Base-by-base conservation (phyloP, 1,139 yeast genomes). In the Taphrina deformans region DNA sequence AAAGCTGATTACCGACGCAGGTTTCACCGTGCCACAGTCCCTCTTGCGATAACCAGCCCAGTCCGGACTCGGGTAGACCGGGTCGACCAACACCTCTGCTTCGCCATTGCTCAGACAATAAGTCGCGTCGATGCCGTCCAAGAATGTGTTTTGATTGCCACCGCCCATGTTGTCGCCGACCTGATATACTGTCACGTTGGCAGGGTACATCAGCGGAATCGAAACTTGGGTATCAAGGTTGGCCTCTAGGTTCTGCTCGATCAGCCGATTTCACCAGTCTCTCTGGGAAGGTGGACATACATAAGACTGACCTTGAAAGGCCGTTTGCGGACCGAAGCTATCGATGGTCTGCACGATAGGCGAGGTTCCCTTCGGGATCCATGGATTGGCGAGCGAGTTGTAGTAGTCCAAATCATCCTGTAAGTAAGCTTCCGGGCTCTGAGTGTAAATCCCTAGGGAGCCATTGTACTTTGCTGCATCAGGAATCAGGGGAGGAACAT, bases 91-190 rank as follows among this genome's bases (percentile, higher is more conserved):
- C 9, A 35, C 35, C 10, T 44, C 14, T n/a, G n/a, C 35, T 18
- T 12, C 23, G 18, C 35, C 35, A 24, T 52, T 24, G 41, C 41
- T 24, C 29, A 46, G 10, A 31, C 52, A 44, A 23, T 55, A 27
- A 31, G 52, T 31, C 27, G 50, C 27, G 24, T 45, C 61, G 27
- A 55, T 27, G 1, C 53, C 53, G n/a, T 48, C 53, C 53, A 48
- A 23, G 26, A 48, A 48, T 7, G 53, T 48, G 16, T 48, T 48
- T 10, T 12, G n/a, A 3, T 16, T 14, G 21, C 18, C 35, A 23
- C 50, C 41, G 26, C 31, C 27, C 9, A 41, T 46, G 24, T 55
- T 45, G 29, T 55, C 61, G 31, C 44, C 62, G 21, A 58, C 52
- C 38, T 48, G 62, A 21, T 24, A 50, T 4, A 35, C 24, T n/a